Base-by-base conservation (phyloP, 2,329 filamentous ascomycete genomes). In the Eutypa lata region DNA sequence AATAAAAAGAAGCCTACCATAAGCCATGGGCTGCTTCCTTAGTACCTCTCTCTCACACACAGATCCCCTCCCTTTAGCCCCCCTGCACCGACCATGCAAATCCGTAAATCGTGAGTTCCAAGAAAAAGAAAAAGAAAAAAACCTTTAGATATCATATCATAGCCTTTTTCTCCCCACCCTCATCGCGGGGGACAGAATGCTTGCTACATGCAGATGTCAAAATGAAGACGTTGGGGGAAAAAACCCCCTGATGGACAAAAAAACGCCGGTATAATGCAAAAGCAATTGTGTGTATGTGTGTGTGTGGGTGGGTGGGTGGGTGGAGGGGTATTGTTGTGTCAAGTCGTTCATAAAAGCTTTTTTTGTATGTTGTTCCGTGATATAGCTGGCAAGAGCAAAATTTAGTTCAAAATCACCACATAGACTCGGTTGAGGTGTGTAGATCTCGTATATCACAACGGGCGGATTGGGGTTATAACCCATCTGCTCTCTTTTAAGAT, bases 351-450 rank as follows among this genome's bases (percentile, higher is more conserved):
- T 31, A 10, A 38, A 16, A 14, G n/a, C 35, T 16, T 38, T 16
- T 38, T 14, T 6, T 7, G 8, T 35, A 6, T 38, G 13, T 10
- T 14, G 21, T 26, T 14, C 7, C 42, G 35, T 26, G 11, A 47
- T 22, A 11, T 55, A 51, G 26, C 35, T 56, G 48, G 51, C 19
- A 21, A 21, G 13, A 42, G 38, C 19, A 21, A 18, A 42, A 42
- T 5, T 5, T 6, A 10, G 26, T 31, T 10, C 10, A 31, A 31
- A 10, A 31, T 31, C n/a, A n/a, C n/a, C n/a, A 31, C 10, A 31
- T 5, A 18, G 18, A 42, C 11, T 42, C 6, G 19, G 38, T 42
- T 10, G 18, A 42, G 38, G 38, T 42, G 18, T 13, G 18, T 11
- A 18, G 8, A 42, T 42, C 16, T 42, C 38, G 6, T 16, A 8